Evolutionary conservation across 495 filamentous ascomycete species (phyloP).

Genomic region (Mycothermus thermophilus): DNA sequence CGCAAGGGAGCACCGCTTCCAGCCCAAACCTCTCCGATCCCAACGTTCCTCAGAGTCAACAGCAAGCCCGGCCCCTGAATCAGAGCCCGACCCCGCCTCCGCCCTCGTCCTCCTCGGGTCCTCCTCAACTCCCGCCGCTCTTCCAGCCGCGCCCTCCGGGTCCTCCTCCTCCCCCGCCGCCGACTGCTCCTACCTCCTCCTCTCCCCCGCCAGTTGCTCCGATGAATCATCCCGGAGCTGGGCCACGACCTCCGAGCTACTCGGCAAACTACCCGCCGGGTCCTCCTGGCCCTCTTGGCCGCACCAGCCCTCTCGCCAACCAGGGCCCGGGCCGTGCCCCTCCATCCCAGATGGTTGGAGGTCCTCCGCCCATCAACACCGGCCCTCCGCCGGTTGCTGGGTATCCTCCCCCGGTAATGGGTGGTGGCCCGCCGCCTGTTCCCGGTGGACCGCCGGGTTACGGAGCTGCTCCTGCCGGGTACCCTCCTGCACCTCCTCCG

Average conservation of each 20-base stretch:
- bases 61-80: too few species aligned
- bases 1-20: conserved; percentile 5
- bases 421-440: conserved; percentile 36
- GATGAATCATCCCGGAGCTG: conserved; percentile 45
- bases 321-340: conserved; percentile 36
- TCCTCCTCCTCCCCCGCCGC: conserved; percentile 9
- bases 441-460: conserved; percentile 36
- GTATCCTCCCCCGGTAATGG: conserved; percentile 42
- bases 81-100: conserved; percentile 26
- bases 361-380: conserved; percentile 61
- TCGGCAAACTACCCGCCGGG: conserved; percentile 45
- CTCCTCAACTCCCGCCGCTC: conserved; percentile 34
- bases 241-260: conserved; percentile 61
- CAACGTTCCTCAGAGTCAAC: too few species aligned
- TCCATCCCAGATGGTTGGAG: conserved; percentile 50
- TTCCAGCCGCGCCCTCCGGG: conserved; percentile 28
- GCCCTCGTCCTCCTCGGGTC: too few species aligned
- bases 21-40: too few species aligned
- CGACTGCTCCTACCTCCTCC: too few species aligned
- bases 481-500: conserved; percentile 31
- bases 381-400: conserved; percentile 36
- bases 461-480: conserved; percentile 24
- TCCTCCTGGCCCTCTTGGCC: conserved; percentile 38
- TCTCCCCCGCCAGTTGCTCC: conserved; percentile 38
- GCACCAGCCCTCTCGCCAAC: conserved; percentile 35